Conservation (phyloP, 2,329 filamentous ascomycete species). For the Xylaria sp. region DNA sequence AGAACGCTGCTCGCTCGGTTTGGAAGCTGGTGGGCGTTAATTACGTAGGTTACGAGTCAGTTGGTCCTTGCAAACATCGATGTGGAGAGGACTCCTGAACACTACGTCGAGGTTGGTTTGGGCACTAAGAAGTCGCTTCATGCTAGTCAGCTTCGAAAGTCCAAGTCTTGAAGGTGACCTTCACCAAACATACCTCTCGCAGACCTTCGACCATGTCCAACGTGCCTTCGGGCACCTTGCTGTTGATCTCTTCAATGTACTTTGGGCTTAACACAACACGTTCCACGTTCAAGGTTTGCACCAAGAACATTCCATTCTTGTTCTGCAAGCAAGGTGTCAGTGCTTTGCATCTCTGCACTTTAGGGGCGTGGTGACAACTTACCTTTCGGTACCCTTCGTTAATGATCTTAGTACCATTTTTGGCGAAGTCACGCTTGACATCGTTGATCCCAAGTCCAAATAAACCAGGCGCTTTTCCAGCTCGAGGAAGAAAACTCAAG, state of each 20-base stretch:
- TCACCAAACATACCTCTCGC: constrained; percentile 19
- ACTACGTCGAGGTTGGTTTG: constrained; percentile 32
- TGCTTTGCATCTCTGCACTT: not conserved
- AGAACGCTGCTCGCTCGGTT: not conserved
- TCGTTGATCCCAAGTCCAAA: constrained; percentile 26
- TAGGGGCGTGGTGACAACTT: not conserved
- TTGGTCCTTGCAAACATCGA: constrained; percentile 31
- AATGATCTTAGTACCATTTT: constrained; percentile 29
- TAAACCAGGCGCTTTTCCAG: constrained; percentile 25
- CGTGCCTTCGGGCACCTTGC: constrained; percentile 29
- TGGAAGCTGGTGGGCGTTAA: not conserved
- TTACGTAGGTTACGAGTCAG: constrained; percentile 30
- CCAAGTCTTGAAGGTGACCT: not conserved
- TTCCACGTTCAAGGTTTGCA: constrained; percentile 30
- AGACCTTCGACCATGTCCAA: constrained; percentile 32
- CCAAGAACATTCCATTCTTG: constrained; percentile 30
- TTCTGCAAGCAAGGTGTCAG: constrained; percentile 20
- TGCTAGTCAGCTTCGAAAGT: not conserved
- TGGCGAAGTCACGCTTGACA: constrained; percentile 29
- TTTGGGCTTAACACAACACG: constrained; percentile 31
- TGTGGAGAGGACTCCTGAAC: constrained; percentile 30
- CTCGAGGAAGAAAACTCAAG: constrained; percentile 26
- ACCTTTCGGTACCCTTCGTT: constrained; percentile 28
- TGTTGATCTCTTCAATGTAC: constrained; percentile 32
- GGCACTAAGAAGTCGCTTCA: constrained; percentile 28